Conservation (phyloP, 2,329 filamentous ascomycete species). For the Xylariales sp. region DNA sequence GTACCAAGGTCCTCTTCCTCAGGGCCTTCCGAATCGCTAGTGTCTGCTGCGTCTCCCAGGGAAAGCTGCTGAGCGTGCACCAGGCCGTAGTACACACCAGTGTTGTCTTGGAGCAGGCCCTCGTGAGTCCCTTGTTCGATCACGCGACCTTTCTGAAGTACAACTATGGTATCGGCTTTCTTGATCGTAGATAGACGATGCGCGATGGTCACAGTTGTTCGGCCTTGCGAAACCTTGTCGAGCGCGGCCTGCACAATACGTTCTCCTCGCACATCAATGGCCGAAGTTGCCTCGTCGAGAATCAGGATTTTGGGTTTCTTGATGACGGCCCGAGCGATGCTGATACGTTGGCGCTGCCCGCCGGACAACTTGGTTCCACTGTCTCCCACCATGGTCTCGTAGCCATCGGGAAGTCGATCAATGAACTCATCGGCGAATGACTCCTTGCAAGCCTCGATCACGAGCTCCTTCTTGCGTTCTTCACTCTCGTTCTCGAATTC, state of each 20-base stretch:
- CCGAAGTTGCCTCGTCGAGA: conserved; percentile 73
- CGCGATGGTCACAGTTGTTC: conserved; percentile 71
- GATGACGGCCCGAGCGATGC: conserved; percentile 72
- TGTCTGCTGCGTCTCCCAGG: conserved; percentile 42
- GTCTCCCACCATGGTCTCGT: conserved; percentile 72
- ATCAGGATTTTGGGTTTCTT: conserved; percentile 68
- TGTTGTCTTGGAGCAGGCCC: conserved; percentile 55
- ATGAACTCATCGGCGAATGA: conserved; percentile 69
- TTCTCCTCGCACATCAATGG: conserved; percentile 52
- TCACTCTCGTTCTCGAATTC: conserved; percentile 48
- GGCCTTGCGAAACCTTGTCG: conserved; percentile 54
- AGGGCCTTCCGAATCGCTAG: conserved; percentile 24
- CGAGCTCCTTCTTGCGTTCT: conserved; percentile 53
- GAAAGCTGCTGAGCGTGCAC: conserved; percentile 60
- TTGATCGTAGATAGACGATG: conserved; percentile 72
- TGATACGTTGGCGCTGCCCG: conserved; percentile 81
- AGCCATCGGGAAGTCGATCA: conserved; percentile 58
- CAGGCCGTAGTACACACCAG: conserved; percentile 62
- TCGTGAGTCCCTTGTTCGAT: conserved; percentile 75
- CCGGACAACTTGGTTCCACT: conserved; percentile 73
- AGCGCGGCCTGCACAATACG: conserved; percentile 62
- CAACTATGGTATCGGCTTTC: conserved; percentile 74
- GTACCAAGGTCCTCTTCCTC: conserved; percentile 37
- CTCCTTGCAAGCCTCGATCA: conserved; percentile 60
- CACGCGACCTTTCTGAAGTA: conserved; percentile 66